A percentile compares a stretch with the other conserved stretches of the same genome.
phyloP scores from a whole-genome alignment of 208 protist genomes.

The Crithidia acanthocephali region DNA sequence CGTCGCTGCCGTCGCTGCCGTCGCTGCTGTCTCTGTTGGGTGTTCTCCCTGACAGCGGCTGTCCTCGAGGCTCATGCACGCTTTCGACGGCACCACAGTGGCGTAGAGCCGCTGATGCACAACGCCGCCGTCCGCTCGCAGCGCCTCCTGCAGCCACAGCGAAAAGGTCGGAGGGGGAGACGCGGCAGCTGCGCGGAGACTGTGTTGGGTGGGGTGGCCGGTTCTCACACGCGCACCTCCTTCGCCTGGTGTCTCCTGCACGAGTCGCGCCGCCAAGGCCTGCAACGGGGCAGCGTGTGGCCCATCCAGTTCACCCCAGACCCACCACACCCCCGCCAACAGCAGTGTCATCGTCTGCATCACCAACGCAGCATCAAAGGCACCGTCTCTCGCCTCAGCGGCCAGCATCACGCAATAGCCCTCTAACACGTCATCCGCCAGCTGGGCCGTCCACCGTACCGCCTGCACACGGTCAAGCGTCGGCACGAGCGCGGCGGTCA shows the following conservation, averaged over 20 bases:
- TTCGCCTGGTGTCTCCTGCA: neutral
- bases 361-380: neutral
- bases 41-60: neutral
- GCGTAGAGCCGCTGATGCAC: slow-evolving; percentile 22
- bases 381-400: neutral
- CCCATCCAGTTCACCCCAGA: slow-evolving; percentile 38
- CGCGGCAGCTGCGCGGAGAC: neutral
- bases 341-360: slow-evolving; percentile 3
- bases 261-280: slow-evolving; percentile 9
- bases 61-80: too few relatives aligned
- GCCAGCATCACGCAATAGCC: neutral
- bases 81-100: too few relatives aligned
- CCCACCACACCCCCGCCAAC: slow-evolving; percentile 33
- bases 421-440: slow-evolving; percentile 12
- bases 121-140: slow-evolving; percentile 4
- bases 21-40: neutral
- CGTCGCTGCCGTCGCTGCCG: neutral
- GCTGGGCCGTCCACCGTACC: slow-evolving; percentile 25
- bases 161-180: slow-evolving; percentile 12
- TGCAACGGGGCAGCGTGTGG: slow-evolving; percentile 9
- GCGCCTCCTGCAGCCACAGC: slow-evolving; percentile 16
- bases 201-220: neutral
- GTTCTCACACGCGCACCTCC: neutral
- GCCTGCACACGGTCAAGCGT: slow-evolving; percentile 37
- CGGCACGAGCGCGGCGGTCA: slow-evolving; percentile 47